Evolutionary conservation across 805 yeast genomes (phyloP).

Genomic region (Metschnikowia shivogae): DNA sequence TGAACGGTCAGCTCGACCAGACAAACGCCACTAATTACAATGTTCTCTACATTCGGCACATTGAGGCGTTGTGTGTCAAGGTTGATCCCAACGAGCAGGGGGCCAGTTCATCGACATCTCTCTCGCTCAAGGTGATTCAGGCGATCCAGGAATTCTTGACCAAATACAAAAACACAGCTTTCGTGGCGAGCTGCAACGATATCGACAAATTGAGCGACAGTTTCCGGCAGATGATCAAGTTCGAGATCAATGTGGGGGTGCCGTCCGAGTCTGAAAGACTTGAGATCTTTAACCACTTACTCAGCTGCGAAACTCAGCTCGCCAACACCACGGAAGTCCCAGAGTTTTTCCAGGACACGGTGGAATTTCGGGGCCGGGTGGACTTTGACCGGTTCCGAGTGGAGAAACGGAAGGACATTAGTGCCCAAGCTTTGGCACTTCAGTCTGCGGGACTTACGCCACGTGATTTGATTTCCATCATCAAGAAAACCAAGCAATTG

Average conservation of each 20-base stretch:
- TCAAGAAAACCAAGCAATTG: conserved; percentile 55
- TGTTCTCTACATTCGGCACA: conserved; percentile 61
- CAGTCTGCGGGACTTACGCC: conserved; percentile 95
- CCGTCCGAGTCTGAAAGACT: conserved; percentile 76
- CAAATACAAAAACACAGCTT: conserved; percentile 40
- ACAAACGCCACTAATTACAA: conserved; percentile 26
- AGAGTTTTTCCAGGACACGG: conserved; percentile 18
- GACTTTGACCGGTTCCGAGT: conserved; percentile 20
- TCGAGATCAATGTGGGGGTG: conserved; percentile 71
- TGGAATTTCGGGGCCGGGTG: conserved; percentile 17
- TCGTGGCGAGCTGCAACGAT: conserved; percentile 66
- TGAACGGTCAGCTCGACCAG: conserved; percentile 33
- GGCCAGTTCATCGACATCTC: conserved; percentile 36
- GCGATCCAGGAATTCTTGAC: conserved; percentile 51
- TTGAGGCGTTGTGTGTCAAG: conserved; percentile 70
- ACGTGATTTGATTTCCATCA: conserved; percentile 68
- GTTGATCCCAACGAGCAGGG: conserved; percentile 55
- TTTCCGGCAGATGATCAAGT: conserved; percentile 64
- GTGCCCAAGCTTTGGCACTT: conserved; percentile 55
- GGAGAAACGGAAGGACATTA: conserved; percentile 39
- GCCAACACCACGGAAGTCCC: conserved; percentile 12
- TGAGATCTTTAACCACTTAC: conserved; percentile 54
- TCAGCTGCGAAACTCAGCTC: conserved; percentile 20
- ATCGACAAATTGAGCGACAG: conserved; percentile 63
- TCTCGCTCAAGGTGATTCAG: conserved; percentile 53